These are phyloP conservation scores for Serendipita vermifera DNA, from an alignment of 768 basidiomycete genomes.

Conservation along the genomic window DNA sequence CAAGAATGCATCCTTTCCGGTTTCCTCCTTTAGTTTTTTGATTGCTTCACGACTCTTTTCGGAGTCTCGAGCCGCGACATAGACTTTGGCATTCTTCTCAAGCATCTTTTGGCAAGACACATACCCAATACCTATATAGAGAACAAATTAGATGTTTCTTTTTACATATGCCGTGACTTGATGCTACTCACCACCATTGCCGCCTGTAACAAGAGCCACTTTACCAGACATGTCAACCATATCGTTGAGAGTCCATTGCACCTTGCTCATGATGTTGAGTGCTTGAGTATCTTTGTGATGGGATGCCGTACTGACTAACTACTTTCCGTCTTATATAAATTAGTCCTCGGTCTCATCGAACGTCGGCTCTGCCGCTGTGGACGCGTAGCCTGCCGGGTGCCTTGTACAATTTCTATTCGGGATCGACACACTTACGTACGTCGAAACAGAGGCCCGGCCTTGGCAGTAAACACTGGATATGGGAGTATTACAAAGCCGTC, in stretches of 20 bases:
- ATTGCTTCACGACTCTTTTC: conserved; percentile 22
- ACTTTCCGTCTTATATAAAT: too few relatives aligned
- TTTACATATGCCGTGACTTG: conserved; percentile 45
- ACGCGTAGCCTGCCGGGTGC: too few relatives aligned
- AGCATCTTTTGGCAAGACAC: conserved; percentile 15
- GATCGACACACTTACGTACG: too few relatives aligned
- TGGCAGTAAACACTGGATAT: too few relatives aligned
- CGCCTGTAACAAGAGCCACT: conserved; percentile 29
- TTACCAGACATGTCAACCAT: conserved; percentile 29
- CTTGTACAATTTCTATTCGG: too few relatives aligned
- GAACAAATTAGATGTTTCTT: neutral
- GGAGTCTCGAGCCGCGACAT: conserved; percentile 21
- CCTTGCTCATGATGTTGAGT: too few relatives aligned
- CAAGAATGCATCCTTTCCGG: conserved; percentile 22
- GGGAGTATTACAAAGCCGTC: too few relatives aligned
- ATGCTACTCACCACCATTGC: neutral
- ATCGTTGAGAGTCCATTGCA: conserved; percentile 15
- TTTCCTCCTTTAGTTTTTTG: conserved; percentile 17
- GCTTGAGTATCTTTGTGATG: too few relatives aligned
- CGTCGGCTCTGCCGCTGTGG: too few relatives aligned
- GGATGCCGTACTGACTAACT: too few relatives aligned
- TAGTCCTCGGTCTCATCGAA: too few relatives aligned
- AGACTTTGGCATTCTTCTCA: conserved; percentile 23
- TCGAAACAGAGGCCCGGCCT: too few relatives aligned
- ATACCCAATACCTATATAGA: neutral